These are phyloP conservation scores for Symbiodinium natans DNA, from an alignment of 73 alveolate species.

Conservation along the genomic window DNA sequence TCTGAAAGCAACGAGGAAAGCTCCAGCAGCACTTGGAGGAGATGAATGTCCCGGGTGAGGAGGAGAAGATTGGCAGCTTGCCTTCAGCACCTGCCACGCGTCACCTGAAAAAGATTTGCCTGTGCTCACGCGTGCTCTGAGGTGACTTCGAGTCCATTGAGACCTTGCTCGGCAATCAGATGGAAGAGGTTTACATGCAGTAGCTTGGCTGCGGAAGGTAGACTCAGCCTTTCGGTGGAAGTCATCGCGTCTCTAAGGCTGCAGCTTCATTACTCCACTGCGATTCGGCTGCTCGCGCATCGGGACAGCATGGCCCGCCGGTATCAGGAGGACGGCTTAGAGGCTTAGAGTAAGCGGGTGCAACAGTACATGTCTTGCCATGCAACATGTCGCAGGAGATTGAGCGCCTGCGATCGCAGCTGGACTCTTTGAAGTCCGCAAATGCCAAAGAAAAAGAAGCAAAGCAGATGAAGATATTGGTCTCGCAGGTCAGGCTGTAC, in stretches of 20 bases:
- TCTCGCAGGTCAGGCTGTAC: slow-evolving; percentile 64
- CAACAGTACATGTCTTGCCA: not conserved
- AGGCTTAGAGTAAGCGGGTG: not conserved
- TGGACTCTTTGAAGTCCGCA: slow-evolving; percentile 39
- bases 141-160: slow-evolving; percentile 72
- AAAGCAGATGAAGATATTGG: slow-evolving; percentile 37
- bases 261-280: slow-evolving; percentile 88
- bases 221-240: not conserved
- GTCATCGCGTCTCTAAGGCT: not conserved
- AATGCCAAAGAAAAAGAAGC: slow-evolving; percentile 44
- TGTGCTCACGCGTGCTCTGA: not conserved
- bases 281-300: slow-evolving; percentile 46
- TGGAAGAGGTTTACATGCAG: slow-evolving; percentile 90
- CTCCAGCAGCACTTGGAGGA: slow-evolving; percentile 71
- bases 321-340: slow-evolving; percentile 34
- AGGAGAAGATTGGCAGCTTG: slow-evolving; percentile 29
- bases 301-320: slow-evolving; percentile 20
- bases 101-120: not conserved
- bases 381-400: slow-evolving; percentile 25
- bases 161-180: slow-evolving; percentile 57
- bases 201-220: not conserved
- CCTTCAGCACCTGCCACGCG: not conserved
- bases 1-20: slow-evolving; percentile 11
- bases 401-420: slow-evolving; percentile 9
- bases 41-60: slow-evolving; percentile 33